Evolutionary conservation across 495 filamentous ascomycete genomes (phyloP).

Genomic region (Ascodesmis nigricans): DNA sequence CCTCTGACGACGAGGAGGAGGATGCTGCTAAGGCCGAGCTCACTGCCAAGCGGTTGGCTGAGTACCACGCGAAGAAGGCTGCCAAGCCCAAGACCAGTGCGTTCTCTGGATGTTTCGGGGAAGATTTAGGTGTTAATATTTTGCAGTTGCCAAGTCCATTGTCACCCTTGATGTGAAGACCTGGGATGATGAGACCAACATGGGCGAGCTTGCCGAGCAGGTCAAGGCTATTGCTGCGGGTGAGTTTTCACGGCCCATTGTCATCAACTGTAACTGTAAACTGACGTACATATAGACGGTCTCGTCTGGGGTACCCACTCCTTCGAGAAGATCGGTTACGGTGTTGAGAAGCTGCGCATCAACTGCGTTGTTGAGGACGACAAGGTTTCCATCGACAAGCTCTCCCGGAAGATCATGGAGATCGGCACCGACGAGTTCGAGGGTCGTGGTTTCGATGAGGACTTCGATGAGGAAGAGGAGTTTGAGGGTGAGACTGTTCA

Average conservation of each 20-base stretch:
- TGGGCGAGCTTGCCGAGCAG: conserved; percentile 53
- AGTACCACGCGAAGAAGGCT: conserved; percentile 92
- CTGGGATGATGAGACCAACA: conserved; percentile 46
- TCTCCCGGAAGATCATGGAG: conserved; percentile 77
- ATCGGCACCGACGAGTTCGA: conserved; percentile 66
- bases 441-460: conserved; percentile 53
- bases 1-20: conserved; percentile 75
- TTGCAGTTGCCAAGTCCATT: conserved; percentile 64
- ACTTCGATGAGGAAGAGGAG: too few relatives aligned
- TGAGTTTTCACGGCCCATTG: background rate
- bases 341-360: conserved; percentile 99
- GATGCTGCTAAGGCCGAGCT: conserved; percentile 63
- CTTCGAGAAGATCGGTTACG: conserved; percentile 74
- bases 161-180: conserved; percentile 95
- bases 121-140: background rate
- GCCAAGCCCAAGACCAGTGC: conserved; percentile 16
- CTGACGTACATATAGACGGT: conserved; percentile 31
- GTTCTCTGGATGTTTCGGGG: background rate
- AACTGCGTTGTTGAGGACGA: conserved; percentile 95
- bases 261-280: background rate
- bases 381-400: conserved; percentile 70
- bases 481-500: conserved; percentile 96
- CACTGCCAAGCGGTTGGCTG: conserved; percentile 69
- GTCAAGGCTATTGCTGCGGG: conserved; percentile 71
- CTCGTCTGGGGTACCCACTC: conserved; percentile 90